Evolutionary conservation across 1,139 yeast species (phyloP), one percentile per base, ranked within the genome.

Genomic region (Yamadazyma membranifaciens): DNA sequence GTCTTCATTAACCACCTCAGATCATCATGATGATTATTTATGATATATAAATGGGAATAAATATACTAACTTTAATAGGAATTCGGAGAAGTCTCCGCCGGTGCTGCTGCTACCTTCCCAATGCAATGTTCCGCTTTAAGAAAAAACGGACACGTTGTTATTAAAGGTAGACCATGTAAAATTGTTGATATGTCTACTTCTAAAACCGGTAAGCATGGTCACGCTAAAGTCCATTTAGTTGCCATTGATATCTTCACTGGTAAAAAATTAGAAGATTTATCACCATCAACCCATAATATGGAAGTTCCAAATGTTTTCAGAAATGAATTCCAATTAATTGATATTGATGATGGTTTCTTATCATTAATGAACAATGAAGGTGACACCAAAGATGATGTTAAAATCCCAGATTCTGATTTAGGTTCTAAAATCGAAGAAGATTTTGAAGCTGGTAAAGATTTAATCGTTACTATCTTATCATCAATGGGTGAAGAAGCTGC

Each of bases 171-270:
- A 83, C 98, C 98, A 72, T 92, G 98, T 83, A 92, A 92, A 86
- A 92, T 92, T 74, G 94, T 92, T 63, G 98, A 92, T 74, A 92
- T 92, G 98, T 92, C 98, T 54, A 92, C 98, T 67, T 92, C 98
- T 67, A 92, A 92, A 87, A 92, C 98, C 62, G 98, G 98, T 80
- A 92, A 92, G 97, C 98, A 92, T 86, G 98, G 98, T 78, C 98
- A 92, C 92, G 98, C 98, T 72, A 92, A 92, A 84, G 98, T 92
- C 75, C 98, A 92, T 78, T 83, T 92, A 79, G 97, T 92, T 57
- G 98, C 98, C 71, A 83, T 86, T 63, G 98, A 92, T 73, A 91
- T 92, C 73, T 92, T 92, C 91, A 92, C 98, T 65, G 89, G 91
- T 75, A 94, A 92, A 91, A 92, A 92, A 81, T 84, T 91, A 75